Base-by-base conservation (phyloP, 2,329 filamentous ascomycete species). In the Exophiala oligosperma region DNA sequence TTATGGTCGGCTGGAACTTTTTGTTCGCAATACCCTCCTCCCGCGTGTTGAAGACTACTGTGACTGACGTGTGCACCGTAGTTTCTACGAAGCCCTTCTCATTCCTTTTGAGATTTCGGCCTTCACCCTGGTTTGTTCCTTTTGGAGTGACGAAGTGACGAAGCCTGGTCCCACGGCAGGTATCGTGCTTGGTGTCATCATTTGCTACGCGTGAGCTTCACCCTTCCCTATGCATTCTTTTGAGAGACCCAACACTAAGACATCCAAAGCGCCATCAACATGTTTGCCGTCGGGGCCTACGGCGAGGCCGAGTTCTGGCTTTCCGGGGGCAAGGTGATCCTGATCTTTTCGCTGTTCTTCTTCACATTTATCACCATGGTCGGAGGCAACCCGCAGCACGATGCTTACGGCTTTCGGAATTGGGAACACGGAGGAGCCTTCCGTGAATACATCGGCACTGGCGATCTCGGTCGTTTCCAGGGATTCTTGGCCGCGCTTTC, bases 341-440 rank as follows among this genome's bases (percentile, higher is more conserved):
- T 91, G 49, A 87, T 89, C 57, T 73, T 91, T 38, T 84, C 82
- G 1, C 77, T 91, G 32, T 81, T 91, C 66, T 67, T 84, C 64
- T 91, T 90, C 74, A 92, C 90, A 11, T 89, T 94, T 67, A 80
- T 94, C 62, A 85, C 87, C 57, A 92, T 92, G 85, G 77, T 92
- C 0, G 90, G 90, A 4, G 90, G 88, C 4, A 92, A 92, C 64
- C 90, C 90, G 0, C 70, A 84, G 1, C 78, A 82, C 52, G 86
- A 91, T 62, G 77, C 81, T 0, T 89, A 89, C 59, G 89, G 89
- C 0, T 91, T 92, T 70, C 80, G 84, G 7, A 80, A 85, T 69
- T 88, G 84, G 75, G 72, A 69, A 26, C 60, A 76, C 14, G 88
- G 88, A 0, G 87, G 88, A 1, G 78, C 89, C 12, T 48, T 48